Evolutionary conservation across 495 filamentous ascomycete species (phyloP), one percentile per base, ranked within the genome.

Genomic region (Bombardia bombarda): DNA sequence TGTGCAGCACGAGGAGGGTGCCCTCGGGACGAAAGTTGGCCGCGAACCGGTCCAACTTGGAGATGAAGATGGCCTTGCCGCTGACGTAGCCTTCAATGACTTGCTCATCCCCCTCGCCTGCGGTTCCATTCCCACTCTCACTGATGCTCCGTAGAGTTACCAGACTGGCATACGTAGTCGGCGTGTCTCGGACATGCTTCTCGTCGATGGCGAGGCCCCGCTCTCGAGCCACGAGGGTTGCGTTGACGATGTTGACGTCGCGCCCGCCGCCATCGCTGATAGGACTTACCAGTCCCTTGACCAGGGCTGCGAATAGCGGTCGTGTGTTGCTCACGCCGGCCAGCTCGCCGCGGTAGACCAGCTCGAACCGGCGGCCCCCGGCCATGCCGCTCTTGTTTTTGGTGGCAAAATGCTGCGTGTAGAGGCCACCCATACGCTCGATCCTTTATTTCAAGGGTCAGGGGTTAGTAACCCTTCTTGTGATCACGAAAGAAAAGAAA

Each of bases 231-330:
- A 87, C 68, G 40, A 84, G 64, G 17, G 76, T 74, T 1, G 83
- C 83, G 51, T 87, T 86, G 46, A 86, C 82, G 31, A 86, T 83
- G 63, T 84, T 86, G 49, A 87, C 76, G 46, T 83, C 79, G 23
- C 78, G 51, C 2, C 74, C 78, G 37, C 73, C 76, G 0, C 66
- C 56, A 43, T 73, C 72, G 40, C 68, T 73, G 52, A 86, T 79
- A 7, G 72, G 66, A 2, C 67, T 65, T 9, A 82, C 67, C 12
- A 87, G 67, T 0, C 83, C 82, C 55, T 83, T 84, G 50, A 86
- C 72, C 3, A 87, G 60, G 0, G 80, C 81, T 0, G 83, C 81
- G 47, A 83, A 83, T 7, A 87, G 67, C 0, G 83, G 82, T 8
- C 79, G 77, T 7, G 82, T 86, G 50, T 80, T 85, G 41, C 65